Evolutionary conservation across 176 grass and related monocot genomes (phyloP).

Genomic region (Elymus sibiricus): DNA sequence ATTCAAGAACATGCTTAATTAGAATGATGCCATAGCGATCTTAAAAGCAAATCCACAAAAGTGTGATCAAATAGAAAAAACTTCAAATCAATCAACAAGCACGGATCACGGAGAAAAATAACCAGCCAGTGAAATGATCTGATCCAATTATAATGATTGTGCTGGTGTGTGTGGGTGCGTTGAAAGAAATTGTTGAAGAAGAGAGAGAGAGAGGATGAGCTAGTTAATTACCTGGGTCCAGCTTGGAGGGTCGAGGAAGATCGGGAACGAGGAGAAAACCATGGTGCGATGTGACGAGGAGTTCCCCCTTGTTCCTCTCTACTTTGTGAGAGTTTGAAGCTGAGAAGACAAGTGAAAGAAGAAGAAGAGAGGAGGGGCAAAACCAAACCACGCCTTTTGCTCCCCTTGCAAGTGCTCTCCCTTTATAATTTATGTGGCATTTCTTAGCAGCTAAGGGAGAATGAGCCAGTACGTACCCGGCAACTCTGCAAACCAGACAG

Average conservation of each 20-base stretch:
- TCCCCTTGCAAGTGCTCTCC: slow-evolving; percentile 25
- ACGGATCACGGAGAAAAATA: neutral
- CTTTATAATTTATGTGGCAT: slow-evolving; percentile 65
- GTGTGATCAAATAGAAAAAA: slow-evolving; percentile 18
- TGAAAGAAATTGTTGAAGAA: neutral
- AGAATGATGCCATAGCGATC: slow-evolving; percentile 10
- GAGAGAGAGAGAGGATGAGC: neutral
- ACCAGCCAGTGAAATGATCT: neutral
- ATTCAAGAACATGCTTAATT: slow-evolving; percentile 65
- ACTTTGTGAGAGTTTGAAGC: neutral
- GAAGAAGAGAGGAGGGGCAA: slow-evolving; percentile 25
- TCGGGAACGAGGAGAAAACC: slow-evolving; percentile 90
- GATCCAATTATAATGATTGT: neutral
- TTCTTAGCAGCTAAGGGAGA: slow-evolving; percentile 57
- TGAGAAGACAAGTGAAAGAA: slow-evolving; percentile 3
- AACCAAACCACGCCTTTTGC: slow-evolving; percentile 34
- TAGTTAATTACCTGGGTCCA: slow-evolving; percentile 76
- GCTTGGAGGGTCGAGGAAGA: slow-evolving; percentile 84
- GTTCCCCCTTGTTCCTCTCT: neutral
- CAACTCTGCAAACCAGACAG: slow-evolving; percentile 14
- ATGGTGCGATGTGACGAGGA: slow-evolving; percentile 35
- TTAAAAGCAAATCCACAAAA: neutral
- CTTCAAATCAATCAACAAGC: neutral
- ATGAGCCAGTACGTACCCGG: slow-evolving; percentile 12
- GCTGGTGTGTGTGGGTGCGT: neutral